phyloP scores from a whole-genome alignment of 306 rosid species.

The Pterocarpus santalinus region DNA sequence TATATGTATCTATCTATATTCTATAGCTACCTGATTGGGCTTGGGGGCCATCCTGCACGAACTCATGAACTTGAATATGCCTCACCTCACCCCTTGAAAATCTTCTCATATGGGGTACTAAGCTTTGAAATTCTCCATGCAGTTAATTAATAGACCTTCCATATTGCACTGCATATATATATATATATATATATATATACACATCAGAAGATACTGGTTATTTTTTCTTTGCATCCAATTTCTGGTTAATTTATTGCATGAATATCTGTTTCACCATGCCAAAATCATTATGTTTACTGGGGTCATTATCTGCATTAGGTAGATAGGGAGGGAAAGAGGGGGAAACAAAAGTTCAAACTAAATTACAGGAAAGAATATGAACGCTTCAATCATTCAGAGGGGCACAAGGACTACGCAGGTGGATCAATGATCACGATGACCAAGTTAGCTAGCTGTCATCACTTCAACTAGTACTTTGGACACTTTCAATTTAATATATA shows the following conservation, averaged over 20 bases:
- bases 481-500: neutral
- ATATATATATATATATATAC: too few relatives aligned
- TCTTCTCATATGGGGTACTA: constrained; percentile 21
- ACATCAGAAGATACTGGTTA: neutral
- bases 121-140: constrained; percentile 40
- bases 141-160: neutral
- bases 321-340: neutral
- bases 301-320: constrained; percentile 36
- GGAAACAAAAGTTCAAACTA: constrained; percentile 16
- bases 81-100: constrained; percentile 34
- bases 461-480: constrained; percentile 5
- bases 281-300: constrained; percentile 23
- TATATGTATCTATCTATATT: constrained; percentile 13
- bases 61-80: neutral
- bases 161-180: neutral
- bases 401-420: constrained; percentile 5
- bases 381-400: constrained; percentile 35
- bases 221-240: neutral
- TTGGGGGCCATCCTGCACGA: constrained; percentile 36
- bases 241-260: constrained; percentile 1
- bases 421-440: constrained; percentile 32
- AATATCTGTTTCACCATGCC: constrained; percentile 21
- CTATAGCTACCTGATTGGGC: constrained; percentile 28
- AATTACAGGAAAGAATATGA: constrained; percentile 33
- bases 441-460: constrained; percentile 42